phyloP scores from a whole-genome alignment of 1,139 yeast genomes.

The Suhomyces coccinellae region DNA sequence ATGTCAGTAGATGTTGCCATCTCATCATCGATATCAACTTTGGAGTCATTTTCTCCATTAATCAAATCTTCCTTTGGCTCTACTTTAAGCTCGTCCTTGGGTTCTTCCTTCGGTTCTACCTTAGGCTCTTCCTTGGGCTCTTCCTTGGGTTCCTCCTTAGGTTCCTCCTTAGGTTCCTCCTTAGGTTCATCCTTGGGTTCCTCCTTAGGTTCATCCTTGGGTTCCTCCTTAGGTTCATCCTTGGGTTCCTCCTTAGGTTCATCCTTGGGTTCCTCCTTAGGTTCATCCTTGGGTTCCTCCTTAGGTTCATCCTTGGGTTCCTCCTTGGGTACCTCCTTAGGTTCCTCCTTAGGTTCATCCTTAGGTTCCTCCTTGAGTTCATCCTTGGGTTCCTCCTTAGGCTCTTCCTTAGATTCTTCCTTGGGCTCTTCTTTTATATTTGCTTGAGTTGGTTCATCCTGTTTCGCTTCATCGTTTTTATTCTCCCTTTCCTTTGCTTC shows the following conservation, averaged over 20 bases:
- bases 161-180: background rate
- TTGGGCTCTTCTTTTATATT: background rate
- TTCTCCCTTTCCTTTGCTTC: conserved; percentile 2
- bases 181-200: background rate
- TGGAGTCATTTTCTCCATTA: background rate
- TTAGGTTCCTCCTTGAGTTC: background rate
- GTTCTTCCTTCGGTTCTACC: too few species aligned
- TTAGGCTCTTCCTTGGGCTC: too few species aligned
- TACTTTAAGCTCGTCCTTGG: too few species aligned
- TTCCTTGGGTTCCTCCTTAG: background rate
- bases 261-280: background rate
- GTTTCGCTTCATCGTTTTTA: background rate
- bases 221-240: background rate
- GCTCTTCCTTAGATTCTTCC: background rate
- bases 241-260: background rate
- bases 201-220: background rate
- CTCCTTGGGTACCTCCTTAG: background rate
- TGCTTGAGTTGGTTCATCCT: background rate
- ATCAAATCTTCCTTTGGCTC: background rate
- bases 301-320: background rate
- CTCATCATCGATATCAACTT: too few species aligned
- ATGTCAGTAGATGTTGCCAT: background rate
- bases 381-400: background rate
- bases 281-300: background rate
- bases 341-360: background rate